These are phyloP conservation scores for Ophiostoma himal-ulmi DNA, from an alignment of 2,329 filamentous ascomycete genomes.

Conservation along the genomic window DNA sequence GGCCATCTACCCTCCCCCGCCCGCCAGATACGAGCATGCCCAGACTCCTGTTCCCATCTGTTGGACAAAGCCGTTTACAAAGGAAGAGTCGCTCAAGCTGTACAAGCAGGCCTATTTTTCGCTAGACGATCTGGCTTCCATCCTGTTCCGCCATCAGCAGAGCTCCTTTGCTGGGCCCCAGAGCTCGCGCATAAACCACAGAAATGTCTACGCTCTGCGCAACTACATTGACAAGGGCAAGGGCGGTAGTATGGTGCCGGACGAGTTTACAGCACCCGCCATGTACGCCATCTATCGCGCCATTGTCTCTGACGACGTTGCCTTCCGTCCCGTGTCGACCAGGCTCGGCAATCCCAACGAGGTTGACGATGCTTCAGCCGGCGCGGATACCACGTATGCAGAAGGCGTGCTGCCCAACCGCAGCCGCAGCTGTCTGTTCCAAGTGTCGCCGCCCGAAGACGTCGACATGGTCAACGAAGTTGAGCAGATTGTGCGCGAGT, in stretches of 20 bases:
- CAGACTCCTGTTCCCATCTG: background rate
- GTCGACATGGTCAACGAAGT: constrained; percentile 47
- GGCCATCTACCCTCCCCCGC: constrained; percentile 2
- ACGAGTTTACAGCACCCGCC: constrained; percentile 41
- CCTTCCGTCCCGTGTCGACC: constrained; percentile 47
- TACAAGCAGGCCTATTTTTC: constrained; percentile 35
- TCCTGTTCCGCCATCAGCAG: constrained; percentile 33
- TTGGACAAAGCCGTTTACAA: constrained; percentile 7
- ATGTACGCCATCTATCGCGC: constrained; percentile 67
- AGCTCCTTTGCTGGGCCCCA: background rate
- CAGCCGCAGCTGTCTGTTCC: constrained; percentile 54
- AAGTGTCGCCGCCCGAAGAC: constrained; percentile 53
- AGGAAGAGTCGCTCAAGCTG: background rate
- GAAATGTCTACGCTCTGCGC: constrained; percentile 15
- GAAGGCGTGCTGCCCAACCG: constrained; percentile 10
- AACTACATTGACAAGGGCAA: constrained; percentile 28
- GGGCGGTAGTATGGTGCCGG: constrained; percentile 24
- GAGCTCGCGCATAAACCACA: background rate
- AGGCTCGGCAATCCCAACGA: constrained; percentile 34
- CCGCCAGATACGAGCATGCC: background rate
- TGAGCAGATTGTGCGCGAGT: constrained; percentile 48
- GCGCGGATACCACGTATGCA: constrained; percentile 28
- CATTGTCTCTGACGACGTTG: constrained; percentile 53
- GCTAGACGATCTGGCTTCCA: constrained; percentile 46
- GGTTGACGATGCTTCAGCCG: background rate